phyloP scores from a whole-genome alignment of 768 basidiomycete species.

The Dacryopinax spathularia region DNA sequence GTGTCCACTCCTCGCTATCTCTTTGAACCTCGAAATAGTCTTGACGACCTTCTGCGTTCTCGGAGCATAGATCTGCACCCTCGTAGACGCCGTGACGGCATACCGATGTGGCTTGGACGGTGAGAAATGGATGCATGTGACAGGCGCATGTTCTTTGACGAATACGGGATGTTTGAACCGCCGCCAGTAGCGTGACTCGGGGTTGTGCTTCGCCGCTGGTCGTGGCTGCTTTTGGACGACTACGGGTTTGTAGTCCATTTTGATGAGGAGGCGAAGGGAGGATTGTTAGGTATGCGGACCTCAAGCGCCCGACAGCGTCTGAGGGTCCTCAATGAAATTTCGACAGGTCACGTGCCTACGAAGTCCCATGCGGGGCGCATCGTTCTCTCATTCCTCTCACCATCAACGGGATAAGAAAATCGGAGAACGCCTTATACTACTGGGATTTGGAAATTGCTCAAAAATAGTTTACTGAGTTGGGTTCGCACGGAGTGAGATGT shows the following conservation, averaged over 20 bases:
- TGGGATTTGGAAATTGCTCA: too few relatives aligned
- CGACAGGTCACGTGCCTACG: too few relatives aligned
- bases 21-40: constrained; percentile 93
- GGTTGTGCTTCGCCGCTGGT: constrained; percentile 43
- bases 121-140: constrained; percentile 88
- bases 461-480: too few relatives aligned
- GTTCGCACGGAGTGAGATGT: too few relatives aligned
- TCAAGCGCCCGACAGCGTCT: too few relatives aligned
- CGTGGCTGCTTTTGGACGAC: constrained; percentile 46
- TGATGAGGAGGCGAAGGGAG: not conserved
- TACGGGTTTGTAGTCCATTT: constrained; percentile 72
- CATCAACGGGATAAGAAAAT: too few relatives aligned
- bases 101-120: constrained; percentile 79
- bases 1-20: constrained; percentile 76
- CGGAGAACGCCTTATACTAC: too few relatives aligned
- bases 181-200: constrained; percentile 76
- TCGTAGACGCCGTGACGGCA: constrained; percentile 86
- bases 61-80: constrained; percentile 90
- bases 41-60: constrained; percentile 93
- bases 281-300: too few relatives aligned
- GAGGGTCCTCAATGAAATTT: too few relatives aligned
- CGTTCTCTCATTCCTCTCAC: too few relatives aligned
- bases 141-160: constrained; percentile 90
- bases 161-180: constrained; percentile 84
- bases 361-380: too few relatives aligned